Conservation (phyloP, 805 yeast species). For the Zygoascus bituminiphila region DNA sequence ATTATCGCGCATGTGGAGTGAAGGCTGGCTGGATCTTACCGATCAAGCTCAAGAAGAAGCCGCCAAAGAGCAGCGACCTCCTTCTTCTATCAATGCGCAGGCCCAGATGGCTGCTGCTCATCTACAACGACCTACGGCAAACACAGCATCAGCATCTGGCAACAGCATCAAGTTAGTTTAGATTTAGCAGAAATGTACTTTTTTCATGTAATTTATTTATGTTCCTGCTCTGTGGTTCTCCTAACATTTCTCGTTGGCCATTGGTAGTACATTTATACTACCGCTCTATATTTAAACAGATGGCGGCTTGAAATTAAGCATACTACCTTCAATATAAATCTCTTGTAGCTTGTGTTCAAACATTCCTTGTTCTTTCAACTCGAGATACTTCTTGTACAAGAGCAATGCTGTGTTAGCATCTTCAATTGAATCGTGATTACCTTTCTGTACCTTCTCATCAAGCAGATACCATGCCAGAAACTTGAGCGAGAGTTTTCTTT, state of each 20-base stretch:
- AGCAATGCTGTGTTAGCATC: conserved; percentile 85
- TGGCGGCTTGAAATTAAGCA: conserved; percentile 31
- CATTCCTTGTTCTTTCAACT: conserved; percentile 47
- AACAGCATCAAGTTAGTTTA: background rate
- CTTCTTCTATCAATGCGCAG: conserved; percentile 11
- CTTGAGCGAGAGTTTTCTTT: conserved; percentile 73
- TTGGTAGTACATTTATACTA: too few relatives aligned
- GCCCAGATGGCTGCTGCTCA: conserved; percentile 15
- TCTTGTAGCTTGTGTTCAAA: conserved; percentile 55
- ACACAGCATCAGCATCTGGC: background rate
- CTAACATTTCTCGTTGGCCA: too few relatives aligned
- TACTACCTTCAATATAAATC: conserved; percentile 45
- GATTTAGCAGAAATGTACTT: background rate
- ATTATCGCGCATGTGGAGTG: conserved; percentile 19
- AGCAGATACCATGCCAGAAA: conserved; percentile 77
- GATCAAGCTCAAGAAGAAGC: conserved; percentile 2
- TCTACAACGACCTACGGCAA: conserved; percentile 6
- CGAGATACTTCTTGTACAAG: conserved; percentile 63
- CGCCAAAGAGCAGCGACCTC: background rate
- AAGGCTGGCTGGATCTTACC: conserved; percentile 19
- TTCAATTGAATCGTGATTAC: conserved; percentile 95
- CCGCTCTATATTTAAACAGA: conserved; percentile 1
- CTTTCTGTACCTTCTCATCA: conserved; percentile 71
- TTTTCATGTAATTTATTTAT: background rate
- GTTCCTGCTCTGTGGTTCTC: too few relatives aligned